Evolutionary conservation across 192 early-diverging fungal species (phyloP).

Genomic region (Pilobolus umbonatus): DNA sequence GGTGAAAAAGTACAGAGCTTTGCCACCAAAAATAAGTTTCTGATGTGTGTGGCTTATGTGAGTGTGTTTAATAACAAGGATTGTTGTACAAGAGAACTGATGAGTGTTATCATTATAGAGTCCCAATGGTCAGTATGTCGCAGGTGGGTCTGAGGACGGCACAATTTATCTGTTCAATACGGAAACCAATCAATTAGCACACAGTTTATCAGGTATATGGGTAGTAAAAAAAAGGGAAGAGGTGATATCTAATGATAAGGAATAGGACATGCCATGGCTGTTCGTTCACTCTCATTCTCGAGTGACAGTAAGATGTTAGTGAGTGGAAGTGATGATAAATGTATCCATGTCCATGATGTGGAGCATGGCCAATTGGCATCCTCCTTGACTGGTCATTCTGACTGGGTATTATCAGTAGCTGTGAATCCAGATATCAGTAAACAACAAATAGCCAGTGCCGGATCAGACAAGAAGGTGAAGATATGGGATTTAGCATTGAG

Average conservation of each 20-base stretch:
- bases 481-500: slow-evolving; percentile 73
- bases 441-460: slow-evolving; percentile 61
- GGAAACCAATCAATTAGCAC: slow-evolving; percentile 34
- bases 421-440: slow-evolving; percentile 53
- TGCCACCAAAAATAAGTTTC: slow-evolving; percentile 68
- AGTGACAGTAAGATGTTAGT: slow-evolving; percentile 64
- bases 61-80: slow-evolving; percentile 9
- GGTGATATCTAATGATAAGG: neutral
- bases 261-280: slow-evolving; percentile 71
- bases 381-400: slow-evolving; percentile 70
- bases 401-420: slow-evolving; percentile 75
- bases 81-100: neutral
- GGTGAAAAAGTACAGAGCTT: slow-evolving; percentile 62
- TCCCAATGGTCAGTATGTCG: slow-evolving; percentile 70
- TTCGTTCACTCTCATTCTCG: slow-evolving; percentile 70
- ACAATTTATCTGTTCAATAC: slow-evolving; percentile 38
- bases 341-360: slow-evolving; percentile 71
- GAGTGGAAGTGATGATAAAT: slow-evolving; percentile 79
- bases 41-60: slow-evolving; percentile 78
- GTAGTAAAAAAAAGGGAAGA: neutral
- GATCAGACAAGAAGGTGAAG: slow-evolving; percentile 76
- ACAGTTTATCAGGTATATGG: slow-evolving; percentile 32
- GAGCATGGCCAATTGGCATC: slow-evolving; percentile 71
- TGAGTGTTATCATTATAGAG: slow-evolving; percentile 42
- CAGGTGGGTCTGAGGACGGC: slow-evolving; percentile 66